Conservation (phyloP, 2,329 filamentous ascomycete genomes). For the Hypomyces perniciosus region DNA sequence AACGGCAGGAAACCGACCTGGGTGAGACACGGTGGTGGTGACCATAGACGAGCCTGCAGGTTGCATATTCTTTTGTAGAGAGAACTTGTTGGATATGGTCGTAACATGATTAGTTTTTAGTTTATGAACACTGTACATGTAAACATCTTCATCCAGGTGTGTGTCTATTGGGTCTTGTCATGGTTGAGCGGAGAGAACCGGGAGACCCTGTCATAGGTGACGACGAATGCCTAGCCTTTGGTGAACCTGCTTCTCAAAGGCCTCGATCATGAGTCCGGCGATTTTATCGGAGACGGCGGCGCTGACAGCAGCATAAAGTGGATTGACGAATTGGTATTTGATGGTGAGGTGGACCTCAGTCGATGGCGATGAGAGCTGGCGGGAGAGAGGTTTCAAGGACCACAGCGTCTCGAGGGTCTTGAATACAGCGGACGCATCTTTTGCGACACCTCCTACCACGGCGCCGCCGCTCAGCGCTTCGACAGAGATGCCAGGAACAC, state of each 20-base stretch:
- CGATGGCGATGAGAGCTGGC: constrained; percentile 19
- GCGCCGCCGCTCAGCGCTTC: constrained; percentile 65
- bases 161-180: constrained; percentile 2
- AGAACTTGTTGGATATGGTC: constrained; percentile 20
- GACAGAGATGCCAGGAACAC: constrained; percentile 64
- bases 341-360: constrained; percentile 74
- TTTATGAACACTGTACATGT: constrained; percentile 1
- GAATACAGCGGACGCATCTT: constrained; percentile 49
- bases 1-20: constrained; percentile 12
- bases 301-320: constrained; percentile 79
- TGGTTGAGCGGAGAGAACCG: neutral
- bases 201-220: constrained; percentile 1
- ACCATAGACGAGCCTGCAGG: constrained; percentile 1
- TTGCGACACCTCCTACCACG: constrained; percentile 39
- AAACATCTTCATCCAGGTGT: neutral
- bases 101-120: constrained; percentile 15
- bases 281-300: constrained; percentile 76
- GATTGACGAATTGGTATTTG: constrained; percentile 79
- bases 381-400: constrained; percentile 49
- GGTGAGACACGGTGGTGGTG: constrained; percentile 14
- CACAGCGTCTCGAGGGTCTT: constrained; percentile 64
- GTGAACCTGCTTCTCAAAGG: constrained; percentile 78
- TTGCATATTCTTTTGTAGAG: constrained; percentile 3
- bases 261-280: constrained; percentile 82
- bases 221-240: constrained; percentile 27